Conservation (phyloP, 768 basidiomycete species). For the Suillus ampliporus region DNA sequence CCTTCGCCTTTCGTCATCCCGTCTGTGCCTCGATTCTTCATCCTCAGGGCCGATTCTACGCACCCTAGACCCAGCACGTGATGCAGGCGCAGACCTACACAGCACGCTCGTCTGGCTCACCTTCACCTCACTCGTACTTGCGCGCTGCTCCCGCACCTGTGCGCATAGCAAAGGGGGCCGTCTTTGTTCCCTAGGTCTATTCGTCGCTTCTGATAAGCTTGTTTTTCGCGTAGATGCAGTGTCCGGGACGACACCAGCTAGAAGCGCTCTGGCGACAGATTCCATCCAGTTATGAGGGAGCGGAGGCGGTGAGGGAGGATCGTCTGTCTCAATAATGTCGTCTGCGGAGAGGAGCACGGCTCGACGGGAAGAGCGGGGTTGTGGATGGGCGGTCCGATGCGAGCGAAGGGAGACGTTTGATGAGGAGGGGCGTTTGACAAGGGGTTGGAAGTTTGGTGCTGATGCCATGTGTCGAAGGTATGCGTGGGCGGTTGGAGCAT, state of each 20-base stretch:
- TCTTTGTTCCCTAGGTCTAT: conserved; percentile 24
- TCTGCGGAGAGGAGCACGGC: conserved; percentile 41
- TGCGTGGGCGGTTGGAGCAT: conserved; percentile 58
- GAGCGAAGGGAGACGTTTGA: conserved; percentile 41
- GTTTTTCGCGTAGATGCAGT: conserved; percentile 31
- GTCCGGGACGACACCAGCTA: conserved; percentile 50
- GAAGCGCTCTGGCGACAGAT: conserved; percentile 67
- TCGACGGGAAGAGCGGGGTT: conserved; percentile 21
- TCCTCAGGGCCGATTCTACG: conserved; percentile 31
- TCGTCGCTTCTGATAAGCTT: conserved; percentile 33
- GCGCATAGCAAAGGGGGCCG: conserved; percentile 40
- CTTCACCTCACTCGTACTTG: conserved; percentile 32
- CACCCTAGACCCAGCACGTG: conserved; percentile 57
- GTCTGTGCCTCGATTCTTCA: conserved; percentile 20
- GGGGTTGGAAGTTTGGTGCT: conserved; percentile 49
- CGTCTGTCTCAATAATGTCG: conserved; percentile 29
- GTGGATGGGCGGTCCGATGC: conserved; percentile 42
- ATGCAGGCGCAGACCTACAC: conserved; percentile 74
- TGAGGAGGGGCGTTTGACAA: conserved; percentile 37
- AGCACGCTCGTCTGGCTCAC: conserved; percentile 63
- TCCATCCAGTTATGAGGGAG: conserved; percentile 75
- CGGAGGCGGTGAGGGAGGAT: conserved; percentile 57
- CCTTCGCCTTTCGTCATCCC: conserved; percentile 29
- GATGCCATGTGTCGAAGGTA: conserved; percentile 82
- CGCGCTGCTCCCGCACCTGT: conserved; percentile 39